Evolutionary conservation across 225 moss, liverwort and hornwort species (phyloP).

Genomic region (Pseudisothecium myosuroides): DNA sequence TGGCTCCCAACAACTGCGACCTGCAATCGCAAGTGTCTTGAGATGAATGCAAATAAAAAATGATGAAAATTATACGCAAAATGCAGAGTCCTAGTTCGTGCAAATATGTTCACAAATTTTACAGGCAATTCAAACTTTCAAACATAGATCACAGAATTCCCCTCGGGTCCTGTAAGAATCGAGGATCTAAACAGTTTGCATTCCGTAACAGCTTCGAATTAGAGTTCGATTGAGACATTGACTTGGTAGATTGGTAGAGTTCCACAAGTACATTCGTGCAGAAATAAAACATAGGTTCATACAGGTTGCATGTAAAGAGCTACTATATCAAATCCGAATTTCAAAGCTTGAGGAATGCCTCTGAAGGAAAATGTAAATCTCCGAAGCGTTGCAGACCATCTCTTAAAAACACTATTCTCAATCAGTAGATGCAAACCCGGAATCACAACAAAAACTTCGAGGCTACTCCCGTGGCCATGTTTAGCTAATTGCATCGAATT

Average conservation of each 20-base stretch:
- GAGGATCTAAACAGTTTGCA: neutral
- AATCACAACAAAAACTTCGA: neutral
- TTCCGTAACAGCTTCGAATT: neutral
- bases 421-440: neutral
- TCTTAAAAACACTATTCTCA: neutral
- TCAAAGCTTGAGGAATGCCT: neutral
- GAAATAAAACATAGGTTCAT: neutral
- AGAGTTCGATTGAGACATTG: neutral
- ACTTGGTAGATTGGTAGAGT: neutral
- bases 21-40: conserved; percentile 17
- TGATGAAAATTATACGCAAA: neutral
- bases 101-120: neutral
- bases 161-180: neutral
- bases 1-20: conserved; percentile 98
- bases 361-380: neutral
- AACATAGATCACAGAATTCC: neutral
- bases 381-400: neutral
- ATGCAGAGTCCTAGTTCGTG: neutral
- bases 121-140: neutral
- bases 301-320: neutral
- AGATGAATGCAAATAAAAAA: neutral
- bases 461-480: neutral
- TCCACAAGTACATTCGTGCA: neutral
- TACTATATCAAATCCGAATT: neutral
- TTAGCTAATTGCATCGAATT: neutral